These are phyloP conservation scores for Pueraria montana DNA, from an alignment of 306 rosid genomes.

Conservation along the genomic window DNA sequence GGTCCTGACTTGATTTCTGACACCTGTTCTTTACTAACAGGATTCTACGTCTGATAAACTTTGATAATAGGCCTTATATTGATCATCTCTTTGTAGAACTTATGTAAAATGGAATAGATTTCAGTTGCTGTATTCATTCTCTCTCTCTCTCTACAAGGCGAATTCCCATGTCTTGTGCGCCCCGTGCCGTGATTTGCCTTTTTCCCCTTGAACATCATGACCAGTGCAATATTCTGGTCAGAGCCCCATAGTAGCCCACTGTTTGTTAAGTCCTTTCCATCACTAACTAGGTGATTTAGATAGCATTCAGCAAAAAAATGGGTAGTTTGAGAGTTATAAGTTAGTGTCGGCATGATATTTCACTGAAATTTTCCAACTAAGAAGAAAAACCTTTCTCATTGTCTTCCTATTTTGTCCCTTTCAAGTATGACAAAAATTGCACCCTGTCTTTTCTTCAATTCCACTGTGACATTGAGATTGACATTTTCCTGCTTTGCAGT, in stretches of 20 bases:
- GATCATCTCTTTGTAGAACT: conserved; percentile 19
- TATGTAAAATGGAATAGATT: neutral
- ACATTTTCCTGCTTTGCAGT: conserved; percentile 59
- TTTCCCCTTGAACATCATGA: neutral
- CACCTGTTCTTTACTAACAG: neutral
- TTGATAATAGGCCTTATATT: conserved; percentile 20
- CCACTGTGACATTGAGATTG: conserved; percentile 54
- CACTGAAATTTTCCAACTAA: conserved; percentile 9
- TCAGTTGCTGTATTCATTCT: neutral
- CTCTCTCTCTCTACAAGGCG: neutral
- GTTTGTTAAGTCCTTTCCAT: conserved; percentile 24
- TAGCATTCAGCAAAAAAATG: neutral
- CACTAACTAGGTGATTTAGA: conserved; percentile 5
- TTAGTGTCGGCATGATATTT: neutral
- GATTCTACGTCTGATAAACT: conserved; percentile 14
- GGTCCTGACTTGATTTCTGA: conserved; percentile 15
- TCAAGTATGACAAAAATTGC: neutral
- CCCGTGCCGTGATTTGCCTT: neutral
- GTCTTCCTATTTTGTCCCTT: conserved; percentile 36
- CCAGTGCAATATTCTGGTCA: neutral
- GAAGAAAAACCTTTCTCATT: neutral
- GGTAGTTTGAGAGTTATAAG: conserved; percentile 7
- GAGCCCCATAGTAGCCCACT: conserved; percentile 8
- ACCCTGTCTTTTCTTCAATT: conserved; percentile 43
- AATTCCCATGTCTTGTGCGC: conserved; percentile 4